Evolutionary conservation across 805 yeast genomes (phyloP).

Genomic region (Sungouiozyma ichnusensis): DNA sequence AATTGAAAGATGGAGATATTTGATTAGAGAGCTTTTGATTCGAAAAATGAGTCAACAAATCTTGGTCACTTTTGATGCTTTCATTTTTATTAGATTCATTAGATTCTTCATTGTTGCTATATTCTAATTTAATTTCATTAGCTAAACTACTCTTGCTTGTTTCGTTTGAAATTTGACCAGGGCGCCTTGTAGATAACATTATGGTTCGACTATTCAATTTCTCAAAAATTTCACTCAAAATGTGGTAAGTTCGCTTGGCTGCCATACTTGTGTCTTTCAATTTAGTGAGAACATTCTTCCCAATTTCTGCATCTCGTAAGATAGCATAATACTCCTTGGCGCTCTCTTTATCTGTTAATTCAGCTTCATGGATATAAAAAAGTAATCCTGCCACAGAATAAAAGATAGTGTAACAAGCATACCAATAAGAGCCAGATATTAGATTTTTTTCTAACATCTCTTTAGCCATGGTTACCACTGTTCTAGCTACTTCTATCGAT

Average conservation of each 20-base stretch:
- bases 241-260: slow-evolving; percentile 68
- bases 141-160: neutral
- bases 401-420: slow-evolving; percentile 85
- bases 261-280: slow-evolving; percentile 69
- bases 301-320: slow-evolving; percentile 69
- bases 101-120: neutral
- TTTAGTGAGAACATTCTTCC: slow-evolving; percentile 59
- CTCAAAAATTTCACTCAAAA: slow-evolving; percentile 70
- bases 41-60: neutral
- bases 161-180: neutral
- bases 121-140: neutral
- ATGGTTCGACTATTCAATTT: slow-evolving; percentile 68
- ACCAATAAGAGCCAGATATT: slow-evolving; percentile 86
- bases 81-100: neutral
- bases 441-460: slow-evolving; percentile 65
- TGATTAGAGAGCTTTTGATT: neutral
- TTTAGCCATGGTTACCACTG: slow-evolving; percentile 69
- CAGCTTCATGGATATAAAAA: slow-evolving; percentile 59
- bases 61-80: neutral
- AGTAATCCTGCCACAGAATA: slow-evolving; percentile 83
- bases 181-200: slow-evolving; percentile 25
- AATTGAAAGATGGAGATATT: neutral
- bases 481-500: slow-evolving; percentile 74
- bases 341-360: slow-evolving; percentile 34
- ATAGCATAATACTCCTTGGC: slow-evolving; percentile 44